These are phyloP conservation scores for Chytriomyces sp. DNA, from an alignment of 192 early-diverging fungal species.

Conservation along the genomic window DNA sequence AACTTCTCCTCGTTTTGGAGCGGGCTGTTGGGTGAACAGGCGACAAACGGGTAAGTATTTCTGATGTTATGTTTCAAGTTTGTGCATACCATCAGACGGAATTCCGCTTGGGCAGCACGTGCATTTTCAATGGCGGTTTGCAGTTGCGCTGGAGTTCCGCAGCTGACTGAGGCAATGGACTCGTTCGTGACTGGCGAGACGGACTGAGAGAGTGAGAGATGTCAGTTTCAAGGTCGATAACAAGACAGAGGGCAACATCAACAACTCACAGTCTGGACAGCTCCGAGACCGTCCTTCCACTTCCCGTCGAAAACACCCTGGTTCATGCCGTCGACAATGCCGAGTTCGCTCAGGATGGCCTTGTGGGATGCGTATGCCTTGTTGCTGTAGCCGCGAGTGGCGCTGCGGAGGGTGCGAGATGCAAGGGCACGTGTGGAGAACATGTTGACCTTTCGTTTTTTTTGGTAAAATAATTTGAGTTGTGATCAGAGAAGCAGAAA, in stretches of 20 bases:
- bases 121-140: constrained; percentile 60
- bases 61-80: not conserved
- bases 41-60: constrained; percentile 25
- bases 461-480: not conserved
- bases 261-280: constrained; percentile 4
- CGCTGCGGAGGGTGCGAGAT: not conserved
- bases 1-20: constrained; percentile 87
- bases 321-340: constrained; percentile 32
- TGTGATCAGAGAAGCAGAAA: not conserved
- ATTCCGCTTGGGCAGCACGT: constrained; percentile 65
- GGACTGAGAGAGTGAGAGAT: not conserved
- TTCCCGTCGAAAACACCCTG: constrained; percentile 52
- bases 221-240: no score
- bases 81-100: constrained; percentile 52
- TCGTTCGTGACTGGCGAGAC: constrained; percentile 78
- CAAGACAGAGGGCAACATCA: no score
- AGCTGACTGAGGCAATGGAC: constrained; percentile 78
- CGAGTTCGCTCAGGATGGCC: constrained; percentile 27
- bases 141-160: constrained; percentile 68
- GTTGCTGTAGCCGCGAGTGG: not conserved
- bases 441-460: not conserved
- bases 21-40: constrained; percentile 50
- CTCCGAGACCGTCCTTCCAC: constrained; percentile 52
- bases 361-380: constrained; percentile 14
- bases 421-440: not conserved